Base-by-base conservation (phyloP, 805 yeast species). In the Cyberlindnera bimundalis region DNA sequence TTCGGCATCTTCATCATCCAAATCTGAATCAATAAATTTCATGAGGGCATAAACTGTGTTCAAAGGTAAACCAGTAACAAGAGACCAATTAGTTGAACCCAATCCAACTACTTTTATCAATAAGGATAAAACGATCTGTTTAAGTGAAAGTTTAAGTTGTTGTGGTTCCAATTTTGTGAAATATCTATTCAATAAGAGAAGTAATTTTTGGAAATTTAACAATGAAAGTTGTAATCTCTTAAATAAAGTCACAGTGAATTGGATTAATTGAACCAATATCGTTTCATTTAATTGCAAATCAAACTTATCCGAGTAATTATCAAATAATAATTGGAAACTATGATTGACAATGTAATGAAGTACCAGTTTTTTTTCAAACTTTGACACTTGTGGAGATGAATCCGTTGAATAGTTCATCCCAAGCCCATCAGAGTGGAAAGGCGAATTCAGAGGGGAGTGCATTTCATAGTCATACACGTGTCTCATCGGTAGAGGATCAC, bases 401-500 rank as follows among this genome's bases (percentile, higher is more conserved):
- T 35, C 48, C 6, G 50, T 42, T 21, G 44, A 31, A 35, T 46
- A 46, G 43, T 46, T 42, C 32, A 33, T 20, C 11, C 37, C 45
- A 12, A 37, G 39, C 13, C 24, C 31, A 33, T 46, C 43, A 17
- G 42, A 34, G 16, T 39, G 45, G 42, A 42, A 46, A 8, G 50
- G 50, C 6, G 50, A 46, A 34, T 46, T 42, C 29, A 46, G 40
- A 6, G 50, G 50, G 16, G 50, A 46, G 35, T 40, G 43, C 47
- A 46, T 46, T 18, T 46, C 50, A 31, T 38, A 29, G 16, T 43
- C 46, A 29, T 39, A 39, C n/a, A 26, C 40, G 40, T 42, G 17
- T 25, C 39, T 31, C 46, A 42, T 42, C n/a, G 37, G 23, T 8
- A 13, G 2, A n/a, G 8, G 7, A n/a, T 7, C 6, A 7, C 18